A percentile compares a stretch with the other conserved stretches of the same genome.
Conservation (phyloP, 2,329 filamentous ascomycete genomes). For the Xylaria sp. region DNA sequence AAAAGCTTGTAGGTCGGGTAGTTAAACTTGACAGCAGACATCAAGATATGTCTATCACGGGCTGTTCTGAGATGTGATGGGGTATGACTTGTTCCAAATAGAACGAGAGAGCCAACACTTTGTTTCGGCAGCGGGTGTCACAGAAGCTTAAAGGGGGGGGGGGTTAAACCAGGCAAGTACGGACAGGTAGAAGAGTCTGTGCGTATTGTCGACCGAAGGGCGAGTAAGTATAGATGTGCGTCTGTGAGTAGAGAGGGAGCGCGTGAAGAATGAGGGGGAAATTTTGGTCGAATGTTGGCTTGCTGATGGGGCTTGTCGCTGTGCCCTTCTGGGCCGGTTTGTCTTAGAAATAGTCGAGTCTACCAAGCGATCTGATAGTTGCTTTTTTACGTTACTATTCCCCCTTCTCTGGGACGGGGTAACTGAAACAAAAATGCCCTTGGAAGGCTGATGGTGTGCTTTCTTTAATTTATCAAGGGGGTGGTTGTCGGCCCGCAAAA, state of each 20-base stretch:
- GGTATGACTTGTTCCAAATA: conserved; percentile 50
- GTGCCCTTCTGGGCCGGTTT: conserved; percentile 39
- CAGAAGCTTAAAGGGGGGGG: conserved; percentile 37
- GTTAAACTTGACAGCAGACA: conserved; percentile 69
- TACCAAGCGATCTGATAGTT: conserved; percentile 40
- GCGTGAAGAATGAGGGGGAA: conserved; percentile 32
- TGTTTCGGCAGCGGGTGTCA: conserved; percentile 53
- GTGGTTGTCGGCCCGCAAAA: conserved; percentile 37
- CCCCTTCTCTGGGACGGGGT: conserved; percentile 32
- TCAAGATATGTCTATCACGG: conserved; percentile 58
- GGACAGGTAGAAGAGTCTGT: conserved; percentile 2
- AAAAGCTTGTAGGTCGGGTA: conserved; percentile 68
- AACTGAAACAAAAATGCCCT: conserved; percentile 46
- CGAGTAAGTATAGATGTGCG: conserved; percentile 37
- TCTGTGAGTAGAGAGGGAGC: conserved; percentile 23
- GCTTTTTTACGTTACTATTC: conserved; percentile 38
- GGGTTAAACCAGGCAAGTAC: conserved; percentile 17
- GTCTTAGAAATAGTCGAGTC: conserved; percentile 47
- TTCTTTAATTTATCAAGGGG: conserved; percentile 9
- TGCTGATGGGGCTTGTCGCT: conserved; percentile 34
- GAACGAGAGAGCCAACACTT: conserved; percentile 48
- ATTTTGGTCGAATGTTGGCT: conserved; percentile 32
- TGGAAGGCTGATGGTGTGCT: conserved; percentile 34
- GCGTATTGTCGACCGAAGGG: conserved; percentile 25
- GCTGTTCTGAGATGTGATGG: conserved; percentile 39